These are phyloP conservation scores for Coemansia reversa DNA, from an alignment of 192 early-diverging fungal genomes.

Conservation along the genomic window DNA sequence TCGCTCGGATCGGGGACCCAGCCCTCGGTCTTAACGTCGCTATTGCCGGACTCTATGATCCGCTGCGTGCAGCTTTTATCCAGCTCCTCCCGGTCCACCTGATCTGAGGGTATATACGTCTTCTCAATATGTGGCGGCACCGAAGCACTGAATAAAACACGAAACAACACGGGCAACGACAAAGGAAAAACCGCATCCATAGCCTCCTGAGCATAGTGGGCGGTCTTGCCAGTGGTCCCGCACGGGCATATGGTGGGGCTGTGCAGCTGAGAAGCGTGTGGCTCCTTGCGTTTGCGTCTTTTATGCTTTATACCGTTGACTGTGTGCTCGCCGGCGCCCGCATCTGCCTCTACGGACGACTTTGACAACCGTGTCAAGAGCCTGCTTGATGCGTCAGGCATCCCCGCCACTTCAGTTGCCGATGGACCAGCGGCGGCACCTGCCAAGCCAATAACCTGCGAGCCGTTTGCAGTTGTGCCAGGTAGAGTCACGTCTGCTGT, in stretches of 20 bases:
- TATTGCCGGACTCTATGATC: constrained; percentile 33
- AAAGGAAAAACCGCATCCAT: constrained; percentile 50
- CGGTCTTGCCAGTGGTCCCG: constrained; percentile 18
- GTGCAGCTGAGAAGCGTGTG: constrained; percentile 17
- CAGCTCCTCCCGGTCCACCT: constrained; percentile 25
- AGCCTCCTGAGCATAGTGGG: constrained; percentile 40
- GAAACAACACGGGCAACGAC: constrained; percentile 46
- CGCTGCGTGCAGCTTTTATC: constrained; percentile 40
- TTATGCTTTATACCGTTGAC: constrained; percentile 4
- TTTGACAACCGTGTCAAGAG: constrained; percentile 34
- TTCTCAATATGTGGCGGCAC: constrained; percentile 22
- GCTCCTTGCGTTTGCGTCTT: background rate
- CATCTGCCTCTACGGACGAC: constrained; percentile 37
- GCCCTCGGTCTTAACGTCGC: constrained; percentile 43
- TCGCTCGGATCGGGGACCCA: constrained; percentile 49
- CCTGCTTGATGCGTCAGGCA: constrained; percentile 1
- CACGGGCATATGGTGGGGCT: constrained; percentile 44
- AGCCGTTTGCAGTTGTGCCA: too few species aligned
- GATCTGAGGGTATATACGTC: constrained; percentile 22
- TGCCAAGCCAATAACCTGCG: background rate
- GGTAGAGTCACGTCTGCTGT: too few species aligned
- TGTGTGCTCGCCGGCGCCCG: constrained; percentile 1
- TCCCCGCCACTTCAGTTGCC: constrained; percentile 2
- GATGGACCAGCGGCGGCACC: background rate
- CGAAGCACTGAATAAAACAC: constrained; percentile 44